These are phyloP conservation scores for Exophiala aquamarina DNA, from an alignment of 2,329 filamentous ascomycete genomes.

Conservation along the genomic window DNA sequence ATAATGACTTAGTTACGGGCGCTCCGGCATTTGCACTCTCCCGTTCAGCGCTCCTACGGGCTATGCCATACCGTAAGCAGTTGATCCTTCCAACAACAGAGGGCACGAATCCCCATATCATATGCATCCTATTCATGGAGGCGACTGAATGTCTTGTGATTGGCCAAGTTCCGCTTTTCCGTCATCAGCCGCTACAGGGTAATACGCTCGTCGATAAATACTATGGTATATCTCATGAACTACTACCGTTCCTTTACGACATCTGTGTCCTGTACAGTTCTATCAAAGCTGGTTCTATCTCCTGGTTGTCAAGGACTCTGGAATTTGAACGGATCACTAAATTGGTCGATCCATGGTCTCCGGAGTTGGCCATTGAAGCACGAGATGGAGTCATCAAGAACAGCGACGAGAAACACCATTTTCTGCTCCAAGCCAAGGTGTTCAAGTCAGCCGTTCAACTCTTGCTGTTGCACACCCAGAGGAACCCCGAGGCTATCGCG, in stretches of 20 bases:
- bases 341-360: no score
- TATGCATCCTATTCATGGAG: constrained; percentile 1
- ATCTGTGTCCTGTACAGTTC: background rate
- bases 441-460: constrained; percentile 1
- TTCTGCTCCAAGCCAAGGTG: background rate
- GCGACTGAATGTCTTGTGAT: background rate
- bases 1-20: background rate
- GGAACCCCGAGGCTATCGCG: background rate
- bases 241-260: background rate
- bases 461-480: background rate
- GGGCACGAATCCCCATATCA: background rate
- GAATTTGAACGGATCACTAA: no score
- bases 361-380: no score
- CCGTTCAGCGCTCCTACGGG: no score
- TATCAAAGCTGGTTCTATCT: background rate
- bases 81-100: background rate
- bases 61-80: background rate
- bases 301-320: no score
- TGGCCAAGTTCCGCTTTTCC: background rate
- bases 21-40: background rate
- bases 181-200: background rate
- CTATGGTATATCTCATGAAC: background rate
- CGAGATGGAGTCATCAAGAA: background rate
- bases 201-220: background rate
- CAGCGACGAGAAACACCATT: background rate